Base-by-base conservation (phyloP, 768 basidiomycete genomes). In the Naganishia antarctica region DNA sequence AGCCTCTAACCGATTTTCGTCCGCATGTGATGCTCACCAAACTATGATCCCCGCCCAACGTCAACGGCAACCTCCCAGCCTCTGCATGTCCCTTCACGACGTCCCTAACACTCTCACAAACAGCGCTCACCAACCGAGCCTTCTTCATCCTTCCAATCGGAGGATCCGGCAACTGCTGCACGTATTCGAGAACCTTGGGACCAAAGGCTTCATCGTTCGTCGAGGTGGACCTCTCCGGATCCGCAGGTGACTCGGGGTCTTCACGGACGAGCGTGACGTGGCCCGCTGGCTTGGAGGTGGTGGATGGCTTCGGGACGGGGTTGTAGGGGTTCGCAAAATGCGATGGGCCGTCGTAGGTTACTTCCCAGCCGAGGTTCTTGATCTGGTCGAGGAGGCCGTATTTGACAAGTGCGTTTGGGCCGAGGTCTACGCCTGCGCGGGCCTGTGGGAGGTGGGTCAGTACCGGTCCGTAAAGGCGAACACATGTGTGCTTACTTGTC, bases 31-130 rank as follows among this genome's bases (percentile, higher is more conserved):
- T 12, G 81, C 85, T 60, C 65, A 89, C 90, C 76, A 98, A 80
- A 63, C 91, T 93, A 79, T 99, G 96, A 74, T 99, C 96, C 13
- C 96, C 96, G 12, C 96, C 96, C 7, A 98, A 81, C 1, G 92
- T 97, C 13, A 99, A 80, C 9, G 92, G 89, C 25, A 99, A 80
- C 71, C 85, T 83, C 1, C 94, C 91, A 60, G 85, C 84, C 79
- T 83, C 83, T 26, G 84, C 85, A 77, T 92, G 89, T 1, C 73
- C 82, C 13, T 84, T 84, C n/a, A 98, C 88, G 32, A 79, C 85
- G 37, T 82, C 78, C n/a, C 89, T 85, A 40, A 98, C 87, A 46
- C 86, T 83, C 76, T 91, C 76, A 68, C 84, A 86, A 45, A 97
- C 93, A 16, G 83, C 82, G 26, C 88, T 89, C 37, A 98, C 94